Conservation (phyloP, 2,329 filamentous ascomycete genomes). For the Arthroderma uncinatum region DNA sequence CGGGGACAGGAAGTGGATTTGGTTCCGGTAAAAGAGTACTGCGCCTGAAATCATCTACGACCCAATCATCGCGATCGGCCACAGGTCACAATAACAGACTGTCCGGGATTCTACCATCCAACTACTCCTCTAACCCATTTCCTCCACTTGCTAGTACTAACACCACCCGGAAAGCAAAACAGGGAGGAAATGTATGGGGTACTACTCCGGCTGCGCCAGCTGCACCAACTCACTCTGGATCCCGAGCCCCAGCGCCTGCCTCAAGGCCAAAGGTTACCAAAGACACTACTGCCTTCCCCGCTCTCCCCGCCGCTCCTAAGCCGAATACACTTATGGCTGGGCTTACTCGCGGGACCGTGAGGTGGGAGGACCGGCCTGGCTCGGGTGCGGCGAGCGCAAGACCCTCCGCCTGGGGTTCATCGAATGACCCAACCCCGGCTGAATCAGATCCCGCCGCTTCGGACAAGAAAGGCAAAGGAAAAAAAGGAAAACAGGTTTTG, state of each 20-base stretch:
- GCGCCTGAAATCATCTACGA: conserved; percentile 57
- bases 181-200: conserved; percentile 17
- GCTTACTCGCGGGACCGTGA: conserved; percentile 36
- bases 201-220: conserved; percentile 18
- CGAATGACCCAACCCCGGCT: conserved; percentile 16
- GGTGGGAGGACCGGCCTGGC: conserved; percentile 34
- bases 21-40: conserved; percentile 54
- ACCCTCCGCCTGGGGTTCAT: conserved; percentile 30
- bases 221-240: conserved; percentile 20
- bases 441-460: conserved; percentile 15
- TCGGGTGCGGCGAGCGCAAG: conserved; percentile 11
- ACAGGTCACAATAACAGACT: conserved; percentile 48
- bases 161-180: conserved; percentile 17
- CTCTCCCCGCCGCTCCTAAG: conserved; percentile 67
- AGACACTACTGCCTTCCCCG: conserved; percentile 60
- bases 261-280: conserved; percentile 19
- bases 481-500: conserved; percentile 26
- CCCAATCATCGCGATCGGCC: conserved; percentile 52
- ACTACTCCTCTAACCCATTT: conserved; percentile 30
- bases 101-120: conserved; percentile 27
- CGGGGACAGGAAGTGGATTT: conserved; percentile 41
- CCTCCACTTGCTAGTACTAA: conserved; percentile 30
- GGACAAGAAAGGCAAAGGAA: conserved; percentile 14
- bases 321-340: conserved; percentile 45
- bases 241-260: conserved; percentile 20